Evolutionary conservation across 495 filamentous ascomycete genomes (phyloP).

Genomic region (Terfezia boudieri): DNA sequence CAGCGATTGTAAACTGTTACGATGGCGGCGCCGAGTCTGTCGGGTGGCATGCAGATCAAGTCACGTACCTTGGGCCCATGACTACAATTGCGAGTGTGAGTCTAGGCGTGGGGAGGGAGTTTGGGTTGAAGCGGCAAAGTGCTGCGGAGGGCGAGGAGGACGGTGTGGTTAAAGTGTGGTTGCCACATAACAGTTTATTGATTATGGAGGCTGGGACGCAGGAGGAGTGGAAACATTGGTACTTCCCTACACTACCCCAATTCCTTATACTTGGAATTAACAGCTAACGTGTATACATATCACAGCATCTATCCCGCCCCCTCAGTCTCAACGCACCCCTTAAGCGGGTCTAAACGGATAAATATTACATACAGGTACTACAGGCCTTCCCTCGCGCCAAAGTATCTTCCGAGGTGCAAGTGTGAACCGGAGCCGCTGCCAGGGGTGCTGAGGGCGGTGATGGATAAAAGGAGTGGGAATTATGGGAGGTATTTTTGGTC

Average conservation of each 20-base stretch:
- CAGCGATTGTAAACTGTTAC: slow-evolving; percentile 88
- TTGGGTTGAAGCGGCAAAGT: slow-evolving; percentile 56
- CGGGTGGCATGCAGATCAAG: slow-evolving; percentile 76
- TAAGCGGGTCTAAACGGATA: slow-evolving; percentile 57
- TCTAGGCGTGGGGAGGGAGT: slow-evolving; percentile 73
- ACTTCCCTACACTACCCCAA: slow-evolving; percentile 11
- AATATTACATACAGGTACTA: slow-evolving; percentile 92
- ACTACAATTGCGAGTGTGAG: slow-evolving; percentile 76
- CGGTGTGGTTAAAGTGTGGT: slow-evolving; percentile 74
- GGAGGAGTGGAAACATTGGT: slow-evolving; percentile 55
- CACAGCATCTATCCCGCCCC: slow-evolving; percentile 41
- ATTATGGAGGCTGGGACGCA: slow-evolving; percentile 91
- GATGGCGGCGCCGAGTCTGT: slow-evolving; percentile 55
- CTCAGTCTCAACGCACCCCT: slow-evolving; percentile 57
- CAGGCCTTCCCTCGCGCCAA: slow-evolving; percentile 49
- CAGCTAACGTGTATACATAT: background rate
- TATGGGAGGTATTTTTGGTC: slow-evolving; percentile 80
- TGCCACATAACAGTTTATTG: slow-evolving; percentile 80
- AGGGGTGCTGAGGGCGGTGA: slow-evolving; percentile 45
- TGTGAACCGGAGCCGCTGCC: slow-evolving; percentile 23
- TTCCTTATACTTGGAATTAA: background rate
- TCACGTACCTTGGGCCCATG: slow-evolving; percentile 79
- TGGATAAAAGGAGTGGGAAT: slow-evolving; percentile 51
- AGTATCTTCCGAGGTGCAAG: slow-evolving; percentile 33
- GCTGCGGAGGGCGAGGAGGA: slow-evolving; percentile 33